phyloP scores from a whole-genome alignment of 306 rosid genomes.

The peach (Prunus persica) region DNA sequence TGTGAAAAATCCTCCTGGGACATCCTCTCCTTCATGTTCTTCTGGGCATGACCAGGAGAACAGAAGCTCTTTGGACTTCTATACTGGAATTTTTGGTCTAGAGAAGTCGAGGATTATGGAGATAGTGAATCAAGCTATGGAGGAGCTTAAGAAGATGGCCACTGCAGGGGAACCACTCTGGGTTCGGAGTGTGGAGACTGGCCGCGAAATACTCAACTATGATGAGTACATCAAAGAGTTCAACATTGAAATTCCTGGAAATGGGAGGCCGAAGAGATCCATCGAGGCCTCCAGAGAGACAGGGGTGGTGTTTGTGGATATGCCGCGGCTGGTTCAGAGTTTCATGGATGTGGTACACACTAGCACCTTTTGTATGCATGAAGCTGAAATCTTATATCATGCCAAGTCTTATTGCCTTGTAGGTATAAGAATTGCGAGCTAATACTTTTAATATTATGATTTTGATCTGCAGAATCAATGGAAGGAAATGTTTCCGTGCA shows the following conservation, averaged over 20 bases:
- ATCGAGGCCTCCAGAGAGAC: slow-evolving; percentile 91
- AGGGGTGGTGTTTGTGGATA: slow-evolving; percentile 72
- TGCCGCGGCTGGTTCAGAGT: slow-evolving; percentile 66
- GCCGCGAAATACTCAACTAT: slow-evolving; percentile 82
- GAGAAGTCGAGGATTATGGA: slow-evolving; percentile 86
- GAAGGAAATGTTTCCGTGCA: slow-evolving; percentile 96
- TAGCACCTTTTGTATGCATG: not conserved
- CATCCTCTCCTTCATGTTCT: slow-evolving; percentile 75
- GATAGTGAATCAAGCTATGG: slow-evolving; percentile 63
- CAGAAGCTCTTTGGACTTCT: slow-evolving; percentile 77
- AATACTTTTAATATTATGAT: not conserved
- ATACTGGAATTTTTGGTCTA: slow-evolving; percentile 81
- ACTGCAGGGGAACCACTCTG: slow-evolving; percentile 71
- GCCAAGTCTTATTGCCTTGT: not conserved
- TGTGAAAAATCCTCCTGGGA: slow-evolving; percentile 49
- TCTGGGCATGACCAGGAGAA: slow-evolving; percentile 63
- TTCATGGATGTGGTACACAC: slow-evolving; percentile 75
- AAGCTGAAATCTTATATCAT: not conserved
- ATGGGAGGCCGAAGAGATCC: slow-evolving; percentile 50
- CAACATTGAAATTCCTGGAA: slow-evolving; percentile 32
- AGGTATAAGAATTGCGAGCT: not conserved
- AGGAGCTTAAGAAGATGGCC: slow-evolving; percentile 84
- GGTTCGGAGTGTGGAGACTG: slow-evolving; percentile 87
- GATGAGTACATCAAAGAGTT: slow-evolving; percentile 82
- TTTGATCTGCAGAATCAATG: slow-evolving; percentile 66